Evolutionary conservation across 345 rosid genomes (phyloP).

Genomic region (Salix exigua): DNA sequence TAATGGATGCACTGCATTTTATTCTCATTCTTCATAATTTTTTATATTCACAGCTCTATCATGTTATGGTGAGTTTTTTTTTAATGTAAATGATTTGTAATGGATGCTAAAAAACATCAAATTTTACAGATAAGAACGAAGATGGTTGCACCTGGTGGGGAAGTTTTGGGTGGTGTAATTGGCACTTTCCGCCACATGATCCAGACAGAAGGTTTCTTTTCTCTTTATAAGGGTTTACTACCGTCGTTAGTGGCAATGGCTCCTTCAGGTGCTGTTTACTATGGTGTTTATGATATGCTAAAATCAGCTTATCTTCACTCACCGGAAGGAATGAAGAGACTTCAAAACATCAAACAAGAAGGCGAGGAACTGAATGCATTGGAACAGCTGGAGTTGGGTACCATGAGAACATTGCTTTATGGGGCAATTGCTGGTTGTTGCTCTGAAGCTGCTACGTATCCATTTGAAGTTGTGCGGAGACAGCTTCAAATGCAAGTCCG

Average conservation of each 20-base stretch:
- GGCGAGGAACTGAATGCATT: conserved; percentile 66
- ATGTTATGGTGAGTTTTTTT: neutral
- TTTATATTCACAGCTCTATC: neutral
- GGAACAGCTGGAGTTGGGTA: conserved; percentile 74
- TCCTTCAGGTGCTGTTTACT: conserved; percentile 86
- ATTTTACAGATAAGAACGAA: conserved; percentile 64
- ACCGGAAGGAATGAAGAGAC: conserved; percentile 69
- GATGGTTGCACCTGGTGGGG: conserved; percentile 93
- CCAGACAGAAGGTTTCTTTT: conserved; percentile 75
- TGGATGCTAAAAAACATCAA: neutral
- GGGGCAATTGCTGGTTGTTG: conserved; percentile 90
- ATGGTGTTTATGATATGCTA: conserved; percentile 82
- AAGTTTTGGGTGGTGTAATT: conserved; percentile 71
- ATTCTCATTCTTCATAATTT: neutral
- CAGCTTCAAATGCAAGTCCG: conserved; percentile 87
- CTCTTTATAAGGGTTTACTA: conserved; percentile 83
- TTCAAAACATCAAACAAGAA: conserved; percentile 57
- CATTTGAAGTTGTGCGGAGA: conserved; percentile 90
- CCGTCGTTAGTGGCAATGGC: conserved; percentile 86
- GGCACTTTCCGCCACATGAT: conserved; percentile 80
- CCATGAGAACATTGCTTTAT: conserved; percentile 68
- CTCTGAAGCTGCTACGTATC: conserved; percentile 92
- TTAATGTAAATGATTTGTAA: neutral
- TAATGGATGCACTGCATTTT: neutral
- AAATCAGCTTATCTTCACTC: conserved; percentile 78